Percentiles rank a stretch among this genome's conserved stretches.
These are phyloP conservation scores for Tolypocladium ovalisporum DNA, from an alignment of 2,329 filamentous ascomycete species.

Conservation along the genomic window DNA sequence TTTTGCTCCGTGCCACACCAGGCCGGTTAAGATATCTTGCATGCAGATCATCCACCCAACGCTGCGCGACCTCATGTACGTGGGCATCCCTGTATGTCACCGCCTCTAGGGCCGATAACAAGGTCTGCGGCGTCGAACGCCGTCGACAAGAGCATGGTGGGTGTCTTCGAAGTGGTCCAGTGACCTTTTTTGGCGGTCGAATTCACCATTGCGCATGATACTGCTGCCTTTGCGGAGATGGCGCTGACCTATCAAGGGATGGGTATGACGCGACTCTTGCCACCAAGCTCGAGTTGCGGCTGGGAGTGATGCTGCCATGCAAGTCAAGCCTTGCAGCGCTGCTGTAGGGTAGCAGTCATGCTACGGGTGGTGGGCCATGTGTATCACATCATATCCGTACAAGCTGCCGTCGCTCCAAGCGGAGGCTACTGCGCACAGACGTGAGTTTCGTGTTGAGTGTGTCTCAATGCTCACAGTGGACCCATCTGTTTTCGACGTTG, in stretches of 20 bases:
- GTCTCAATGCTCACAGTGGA: not conserved
- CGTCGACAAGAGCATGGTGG: not conserved
- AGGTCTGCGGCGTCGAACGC: not conserved
- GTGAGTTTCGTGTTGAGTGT: not conserved
- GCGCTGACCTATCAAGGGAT: not conserved
- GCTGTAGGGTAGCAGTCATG: not conserved
- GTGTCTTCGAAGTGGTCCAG: not conserved
- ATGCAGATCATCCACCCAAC: not conserved
- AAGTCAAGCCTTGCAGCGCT: not conserved
- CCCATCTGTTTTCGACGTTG: not conserved
- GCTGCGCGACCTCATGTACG: not conserved
- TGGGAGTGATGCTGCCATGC: not conserved
- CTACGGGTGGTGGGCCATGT: not conserved
- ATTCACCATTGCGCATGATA: not conserved
- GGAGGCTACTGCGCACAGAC: not conserved
- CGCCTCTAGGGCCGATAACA: not conserved
- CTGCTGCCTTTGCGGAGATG: not conserved
- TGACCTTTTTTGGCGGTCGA: not conserved
- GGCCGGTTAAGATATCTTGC: not conserved
- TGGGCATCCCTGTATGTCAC: not conserved
- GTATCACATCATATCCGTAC: not conserved
- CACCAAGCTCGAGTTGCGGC: not conserved
- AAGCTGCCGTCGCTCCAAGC: not conserved
- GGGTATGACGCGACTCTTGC: not conserved
- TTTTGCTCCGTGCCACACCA: not conserved